Percentiles rank a stretch among this genome's conserved stretches.
These are phyloP conservation scores for Fusarium dimerum DNA, from an alignment of 2,329 filamentous ascomycete genomes.

Conservation along the genomic window DNA sequence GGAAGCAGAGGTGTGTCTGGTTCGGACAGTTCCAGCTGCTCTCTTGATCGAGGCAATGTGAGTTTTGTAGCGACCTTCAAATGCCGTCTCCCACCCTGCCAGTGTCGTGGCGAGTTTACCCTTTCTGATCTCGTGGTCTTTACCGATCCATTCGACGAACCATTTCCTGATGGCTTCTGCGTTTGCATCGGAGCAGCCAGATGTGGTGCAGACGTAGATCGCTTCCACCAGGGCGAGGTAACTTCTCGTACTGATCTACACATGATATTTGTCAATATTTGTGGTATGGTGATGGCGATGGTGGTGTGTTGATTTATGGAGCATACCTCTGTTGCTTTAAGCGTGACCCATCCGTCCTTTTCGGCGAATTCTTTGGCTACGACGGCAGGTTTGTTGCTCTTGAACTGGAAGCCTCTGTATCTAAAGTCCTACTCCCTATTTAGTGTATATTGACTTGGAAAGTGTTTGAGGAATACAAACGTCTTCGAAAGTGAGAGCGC, in stretches of 20 bases:
- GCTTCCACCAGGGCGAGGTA: constrained; percentile 4
- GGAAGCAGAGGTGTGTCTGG: constrained; percentile 1
- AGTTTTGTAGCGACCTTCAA: constrained; percentile 9
- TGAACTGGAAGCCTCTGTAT: constrained; percentile 1
- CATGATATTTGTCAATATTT: no score
- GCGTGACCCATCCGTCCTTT: constrained; percentile 15
- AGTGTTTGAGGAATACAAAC: background rate
- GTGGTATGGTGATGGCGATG: no score
- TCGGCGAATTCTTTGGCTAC: constrained; percentile 9
- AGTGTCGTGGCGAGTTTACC: constrained; percentile 10
- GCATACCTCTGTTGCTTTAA: constrained; percentile 12
- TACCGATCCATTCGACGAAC: constrained; percentile 14
- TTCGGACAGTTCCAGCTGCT: constrained; percentile 4
- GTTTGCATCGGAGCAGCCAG: background rate
- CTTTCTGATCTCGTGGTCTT: constrained; percentile 4
- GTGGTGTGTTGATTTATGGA: accelerated
- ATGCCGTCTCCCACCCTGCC: constrained; percentile 11
- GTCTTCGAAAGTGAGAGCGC: constrained; percentile 2
- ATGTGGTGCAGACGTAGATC: background rate
- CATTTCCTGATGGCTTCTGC: constrained; percentile 1
- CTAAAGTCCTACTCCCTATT: constrained; percentile 1
- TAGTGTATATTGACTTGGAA: background rate
- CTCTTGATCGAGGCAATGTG: constrained; percentile 10
- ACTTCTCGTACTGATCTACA: constrained; percentile 6
- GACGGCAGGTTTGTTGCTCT: constrained; percentile 7